These are phyloP conservation scores for Amanita thiersii DNA, from an alignment of 768 basidiomycete species.

Conservation along the genomic window DNA sequence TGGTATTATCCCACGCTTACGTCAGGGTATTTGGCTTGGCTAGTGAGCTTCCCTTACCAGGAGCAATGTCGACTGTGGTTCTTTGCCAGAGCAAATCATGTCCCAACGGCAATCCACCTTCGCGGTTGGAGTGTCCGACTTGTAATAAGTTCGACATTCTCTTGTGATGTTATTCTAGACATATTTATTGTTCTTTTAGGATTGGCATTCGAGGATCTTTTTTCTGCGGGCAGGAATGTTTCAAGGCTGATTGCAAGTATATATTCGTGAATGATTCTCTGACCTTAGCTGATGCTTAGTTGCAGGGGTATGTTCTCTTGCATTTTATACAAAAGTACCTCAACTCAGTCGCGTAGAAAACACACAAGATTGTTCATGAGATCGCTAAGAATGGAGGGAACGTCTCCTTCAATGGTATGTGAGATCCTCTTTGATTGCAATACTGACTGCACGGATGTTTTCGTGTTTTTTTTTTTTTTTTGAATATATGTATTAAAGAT, in stretches of 20 bases:
- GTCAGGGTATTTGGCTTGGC: neutral
- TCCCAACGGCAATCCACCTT: constrained; percentile 77
- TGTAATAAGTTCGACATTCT: constrained; percentile 70
- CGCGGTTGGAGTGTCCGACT: constrained; percentile 85
- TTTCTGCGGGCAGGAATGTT: constrained; percentile 94
- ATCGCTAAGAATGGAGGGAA: constrained; percentile 33
- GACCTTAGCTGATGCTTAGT: constrained; percentile 10
- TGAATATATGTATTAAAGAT: too few species aligned
- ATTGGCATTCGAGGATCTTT: constrained; percentile 78
- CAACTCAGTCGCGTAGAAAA: constrained; percentile 45
- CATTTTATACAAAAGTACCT: neutral
- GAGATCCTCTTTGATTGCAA: neutral
- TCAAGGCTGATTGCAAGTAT: constrained; percentile 86
- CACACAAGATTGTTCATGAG: constrained; percentile 71
- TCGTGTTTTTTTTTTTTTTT: neutral
- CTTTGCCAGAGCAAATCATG: constrained; percentile 65
- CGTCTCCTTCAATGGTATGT: constrained; percentile 7
- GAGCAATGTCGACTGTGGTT: constrained; percentile 19
- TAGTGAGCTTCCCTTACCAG: constrained; percentile 1
- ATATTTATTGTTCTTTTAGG: constrained; percentile 29
- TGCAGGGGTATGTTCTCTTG: constrained; percentile 25
- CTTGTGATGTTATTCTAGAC: constrained; percentile 7
- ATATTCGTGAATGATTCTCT: constrained; percentile 7
- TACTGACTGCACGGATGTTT: neutral
- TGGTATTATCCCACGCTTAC: constrained; percentile 7